Percentiles rank a stretch among this genome's conserved stretches.
phyloP scores from a whole-genome alignment of 2,329 filamentous ascomycete genomes.

The Blumeriella jaapii region DNA sequence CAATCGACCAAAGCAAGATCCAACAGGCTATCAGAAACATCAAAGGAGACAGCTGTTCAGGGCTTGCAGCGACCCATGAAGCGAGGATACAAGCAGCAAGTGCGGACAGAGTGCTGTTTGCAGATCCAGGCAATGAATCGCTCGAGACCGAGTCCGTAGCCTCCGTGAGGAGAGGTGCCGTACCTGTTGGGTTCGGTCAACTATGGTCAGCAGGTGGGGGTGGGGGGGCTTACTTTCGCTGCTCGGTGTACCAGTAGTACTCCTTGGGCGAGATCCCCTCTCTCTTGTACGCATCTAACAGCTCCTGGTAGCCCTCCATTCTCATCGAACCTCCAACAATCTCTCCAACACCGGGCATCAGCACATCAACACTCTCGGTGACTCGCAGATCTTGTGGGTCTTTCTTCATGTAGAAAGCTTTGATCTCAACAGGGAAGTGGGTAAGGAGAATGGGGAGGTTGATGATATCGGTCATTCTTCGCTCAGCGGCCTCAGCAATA shows the following conservation, averaged over 20 bases:
- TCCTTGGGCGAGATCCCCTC: slow-evolving; percentile 74
- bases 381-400: slow-evolving; percentile 68
- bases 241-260: slow-evolving; percentile 97
- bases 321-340: slow-evolving; percentile 96
- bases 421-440: slow-evolving; percentile 95
- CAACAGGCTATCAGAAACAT: not conserved
- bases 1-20: not conserved
- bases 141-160: slow-evolving; percentile 87
- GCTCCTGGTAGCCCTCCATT: slow-evolving; percentile 81
- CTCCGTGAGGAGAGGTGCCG: slow-evolving; percentile 68
- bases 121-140: slow-evolving; percentile 55
- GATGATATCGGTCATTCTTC: slow-evolving; percentile 93
- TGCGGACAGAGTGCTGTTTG: slow-evolving; percentile 52
- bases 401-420: slow-evolving; percentile 98
- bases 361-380: slow-evolving; percentile 79
- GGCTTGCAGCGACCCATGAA: slow-evolving; percentile 76
- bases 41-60: slow-evolving; percentile 29
- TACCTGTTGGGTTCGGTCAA: slow-evolving; percentile 46
- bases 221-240: slow-evolving; percentile 65
- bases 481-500: slow-evolving; percentile 94
- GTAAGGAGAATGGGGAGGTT: slow-evolving; percentile 92
- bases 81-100: slow-evolving; percentile 64
- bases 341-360: slow-evolving; percentile 91
- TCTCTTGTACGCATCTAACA: slow-evolving; percentile 77
- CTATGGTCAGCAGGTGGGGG: not conserved